Conservation (phyloP, 371 early-diverging fungal genomes). For the Mortierella sp. region DNA sequence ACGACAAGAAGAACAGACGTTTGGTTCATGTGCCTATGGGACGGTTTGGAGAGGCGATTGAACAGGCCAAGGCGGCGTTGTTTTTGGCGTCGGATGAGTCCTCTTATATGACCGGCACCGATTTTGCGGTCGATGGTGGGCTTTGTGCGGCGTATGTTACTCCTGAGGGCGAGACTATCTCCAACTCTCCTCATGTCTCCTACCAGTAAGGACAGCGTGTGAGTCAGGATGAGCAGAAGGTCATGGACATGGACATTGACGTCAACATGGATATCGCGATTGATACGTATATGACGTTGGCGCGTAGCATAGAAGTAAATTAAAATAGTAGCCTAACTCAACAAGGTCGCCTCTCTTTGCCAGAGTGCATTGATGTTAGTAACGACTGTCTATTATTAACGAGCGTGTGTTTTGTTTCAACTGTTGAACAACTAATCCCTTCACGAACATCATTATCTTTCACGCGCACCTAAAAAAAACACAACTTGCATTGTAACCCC, state of each 20-base stretch:
- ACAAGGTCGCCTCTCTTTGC: not conserved
- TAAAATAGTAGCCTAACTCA: not conserved
- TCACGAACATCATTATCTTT: too few relatives aligned
- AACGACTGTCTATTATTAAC: too few relatives aligned
- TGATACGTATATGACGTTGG: too few relatives aligned
- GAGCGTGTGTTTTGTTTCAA: too few relatives aligned
- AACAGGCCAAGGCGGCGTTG: constrained; percentile 88
- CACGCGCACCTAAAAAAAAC: too few relatives aligned
- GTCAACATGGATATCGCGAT: too few relatives aligned
- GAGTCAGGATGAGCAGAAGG: not conserved
- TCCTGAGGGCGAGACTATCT: constrained; percentile 51
- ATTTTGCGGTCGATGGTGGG: constrained; percentile 91
- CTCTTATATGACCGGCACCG: constrained; percentile 88
- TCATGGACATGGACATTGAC: too few relatives aligned
- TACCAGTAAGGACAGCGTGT: constrained; percentile 33
- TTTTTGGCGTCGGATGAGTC: constrained; percentile 91
- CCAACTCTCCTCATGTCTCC: constrained; percentile 50
- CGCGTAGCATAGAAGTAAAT: not conserved
- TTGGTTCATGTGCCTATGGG: constrained; percentile 91
- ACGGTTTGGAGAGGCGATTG: constrained; percentile 91
- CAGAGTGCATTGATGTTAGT: too few relatives aligned
- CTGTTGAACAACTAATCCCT: too few relatives aligned
- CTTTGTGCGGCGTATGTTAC: constrained; percentile 82
- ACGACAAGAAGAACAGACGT: constrained; percentile 88
- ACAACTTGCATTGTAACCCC: too few relatives aligned